Evolutionary conservation across 163 green algal genomes (phyloP), one percentile per base, ranked within the genome.

Genomic region (Chlorella variabilis): DNA sequence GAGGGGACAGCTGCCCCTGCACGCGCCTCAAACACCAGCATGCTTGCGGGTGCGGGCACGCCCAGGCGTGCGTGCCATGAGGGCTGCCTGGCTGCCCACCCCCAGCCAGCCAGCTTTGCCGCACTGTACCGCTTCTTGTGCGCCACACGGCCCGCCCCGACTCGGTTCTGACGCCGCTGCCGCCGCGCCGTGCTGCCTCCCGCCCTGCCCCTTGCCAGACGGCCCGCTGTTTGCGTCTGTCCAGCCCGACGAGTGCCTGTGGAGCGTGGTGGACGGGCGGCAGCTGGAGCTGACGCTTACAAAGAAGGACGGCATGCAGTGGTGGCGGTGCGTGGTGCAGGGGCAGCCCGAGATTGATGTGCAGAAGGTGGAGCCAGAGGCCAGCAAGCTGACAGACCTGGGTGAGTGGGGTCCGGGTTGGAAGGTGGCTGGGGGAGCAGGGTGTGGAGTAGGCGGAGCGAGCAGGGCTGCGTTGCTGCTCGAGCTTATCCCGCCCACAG

Each of bases 331-430:
- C 11, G 89, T 98, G 39, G 11, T 96, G 61, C 87, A 91, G 63
- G 90, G 91, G 15, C 89, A 97, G 61, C 88, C 89, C 7, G 89
- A 88, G 42, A 97, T 98, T 61, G 90, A 98, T 85, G 92, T 87
- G 20, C 87, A 93, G 65, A 94, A 94, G 86, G 91, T 98, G 75
- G 92, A 97, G 86, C 95, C 95, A 1, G 95, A 98, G 85, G 95
- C 93, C 84, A 93, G 83, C 87, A 97, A 98, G 88, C 88, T 98
- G 45, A 74, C 29, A 2, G 95, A 98, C 73, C 85, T 98, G 75
- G 94, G 95, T 75, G 66, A 71, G 38, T 23, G 21, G 4, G 45
- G 45, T 54, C 45, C 45, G 45, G 11, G 45, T 54, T 54, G 45
- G 45, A n/a, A n/a, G n/a, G n/a, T n/a, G n/a, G n/a, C n/a, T n/a